Evolutionary conservation across 176 grass and related monocot species (phyloP), one percentile per base, ranked within the genome.

Genomic region (Avena eriantha): DNA sequence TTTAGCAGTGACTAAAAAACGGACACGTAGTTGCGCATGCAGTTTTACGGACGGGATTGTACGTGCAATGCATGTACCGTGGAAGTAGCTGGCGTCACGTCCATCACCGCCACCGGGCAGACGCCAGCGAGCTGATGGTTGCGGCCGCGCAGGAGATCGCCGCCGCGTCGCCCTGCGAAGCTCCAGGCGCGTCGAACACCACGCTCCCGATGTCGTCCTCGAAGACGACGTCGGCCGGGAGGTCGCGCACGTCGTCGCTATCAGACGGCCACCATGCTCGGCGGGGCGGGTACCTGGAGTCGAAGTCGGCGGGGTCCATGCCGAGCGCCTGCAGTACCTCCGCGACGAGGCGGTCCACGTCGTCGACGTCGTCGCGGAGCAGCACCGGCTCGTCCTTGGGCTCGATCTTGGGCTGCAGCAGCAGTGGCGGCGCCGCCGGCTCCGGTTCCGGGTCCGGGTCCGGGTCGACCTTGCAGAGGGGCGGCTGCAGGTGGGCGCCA

Each of bases 151-250:
- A 61, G 61, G 79, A 61, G 7, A 45, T 7, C n/a, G 58, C 68
- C 10, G 87, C 76, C 3, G 53, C 64, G 53, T 58, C 39, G 69
- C 14, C 85, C 7, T 45, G 13, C n/a, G 51, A 48, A 13, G 21
- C 24, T 68, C 65, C 43, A 81, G 69, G 58, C 46, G 43, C 87
- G 18, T 78, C 83, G 77, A 90, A 85, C 61, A 81, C 83, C 66
- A 87, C 76, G 43, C 56, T 29, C 74, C 78, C 89, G 56, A 94
- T 70, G 83, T 94, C 87, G 89, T 91, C 86, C 24, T 87, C 86
- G 73, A 94, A 84, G 34, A 26, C 26, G 45, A 47, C 70, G 54
- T 63, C 2, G 59, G 67, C 83, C 15, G 89, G 87, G 49, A 93
- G 70, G 34, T 16, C 43, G 69, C 79, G 80, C 51, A 93, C 48